These are phyloP conservation scores for Fusarium tricinctum DNA, from an alignment of 2,329 filamentous ascomycete species.

Conservation along the genomic window DNA sequence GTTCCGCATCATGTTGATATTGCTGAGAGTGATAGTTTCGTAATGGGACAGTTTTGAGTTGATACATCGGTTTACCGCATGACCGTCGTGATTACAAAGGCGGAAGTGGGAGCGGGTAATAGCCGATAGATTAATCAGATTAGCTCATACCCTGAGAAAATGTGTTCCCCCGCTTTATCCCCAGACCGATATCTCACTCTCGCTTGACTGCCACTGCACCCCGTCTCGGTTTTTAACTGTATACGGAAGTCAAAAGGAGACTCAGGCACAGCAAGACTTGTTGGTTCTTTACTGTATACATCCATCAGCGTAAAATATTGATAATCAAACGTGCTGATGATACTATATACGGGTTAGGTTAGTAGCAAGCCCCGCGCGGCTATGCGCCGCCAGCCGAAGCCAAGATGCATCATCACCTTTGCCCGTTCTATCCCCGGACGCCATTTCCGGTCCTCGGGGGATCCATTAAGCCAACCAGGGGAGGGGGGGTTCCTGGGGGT, in stretches of 20 bases:
- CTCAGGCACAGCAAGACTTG: background rate
- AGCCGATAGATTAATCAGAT: conserved; percentile 26
- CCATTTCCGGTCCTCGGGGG: conserved; percentile 43
- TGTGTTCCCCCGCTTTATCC: conserved; percentile 33
- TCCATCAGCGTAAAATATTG: background rate
- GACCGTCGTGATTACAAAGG: background rate
- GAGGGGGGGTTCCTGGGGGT: background rate
- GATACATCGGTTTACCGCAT: too few species aligned
- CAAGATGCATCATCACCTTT: conserved; percentile 21
- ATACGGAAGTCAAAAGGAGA: conserved; percentile 30
- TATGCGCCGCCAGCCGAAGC: conserved; percentile 42
- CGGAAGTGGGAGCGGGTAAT: conserved; percentile 19
- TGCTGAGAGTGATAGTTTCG: too few species aligned
- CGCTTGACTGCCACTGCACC: background rate
- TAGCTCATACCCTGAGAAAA: background rate
- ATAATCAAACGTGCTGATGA: background rate
- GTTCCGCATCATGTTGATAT: too few species aligned
- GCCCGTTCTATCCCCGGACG: conserved; percentile 42
- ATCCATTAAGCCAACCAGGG: conserved; percentile 27
- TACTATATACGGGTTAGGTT: background rate
- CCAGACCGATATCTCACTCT: conserved; percentile 24
- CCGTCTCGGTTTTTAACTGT: background rate
- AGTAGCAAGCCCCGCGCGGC: conserved; percentile 11
- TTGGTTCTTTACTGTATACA: background rate
- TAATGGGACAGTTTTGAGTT: too few species aligned